Conservation (phyloP, 176 grass and related monocot species). For the Otatea glauca region DNA sequence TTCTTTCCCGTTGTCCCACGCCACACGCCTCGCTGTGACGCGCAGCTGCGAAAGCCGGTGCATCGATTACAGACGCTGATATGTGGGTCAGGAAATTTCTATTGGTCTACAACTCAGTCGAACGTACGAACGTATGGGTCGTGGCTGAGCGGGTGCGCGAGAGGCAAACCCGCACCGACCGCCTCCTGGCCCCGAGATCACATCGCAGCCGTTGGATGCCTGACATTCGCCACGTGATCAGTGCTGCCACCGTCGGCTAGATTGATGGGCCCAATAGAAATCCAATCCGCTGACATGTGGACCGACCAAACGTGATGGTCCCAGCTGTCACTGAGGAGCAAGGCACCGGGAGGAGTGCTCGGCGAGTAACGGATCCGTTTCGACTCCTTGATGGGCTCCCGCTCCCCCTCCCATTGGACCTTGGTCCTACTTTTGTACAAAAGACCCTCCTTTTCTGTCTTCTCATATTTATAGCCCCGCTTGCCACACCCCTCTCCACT, state of each 20-base stretch:
- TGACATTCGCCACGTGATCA: slow-evolving; percentile 64
- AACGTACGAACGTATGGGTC: not conserved
- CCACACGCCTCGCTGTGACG: not conserved
- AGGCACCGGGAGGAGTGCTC: not conserved
- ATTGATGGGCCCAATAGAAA: slow-evolving; percentile 1
- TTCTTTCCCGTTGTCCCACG: slow-evolving; percentile 43
- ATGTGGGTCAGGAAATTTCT: fast-evolving
- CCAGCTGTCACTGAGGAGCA: not conserved
- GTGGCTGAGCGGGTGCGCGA: not conserved
- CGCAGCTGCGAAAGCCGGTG: not conserved
- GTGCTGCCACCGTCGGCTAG: slow-evolving; percentile 12
- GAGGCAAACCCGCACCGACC: not conserved
- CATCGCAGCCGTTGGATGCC: slow-evolving; percentile 50
- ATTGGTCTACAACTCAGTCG: not conserved
- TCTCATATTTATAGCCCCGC: slow-evolving; percentile 50
- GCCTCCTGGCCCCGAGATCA: slow-evolving; percentile 23
- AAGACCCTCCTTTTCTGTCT: slow-evolving; percentile 39
- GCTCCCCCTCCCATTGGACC: slow-evolving; percentile 40
- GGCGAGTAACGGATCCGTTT: not conserved
- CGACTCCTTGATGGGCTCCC: slow-evolving; percentile 32
- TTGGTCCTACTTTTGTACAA: slow-evolving; percentile 42
- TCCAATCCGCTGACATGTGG: not conserved
- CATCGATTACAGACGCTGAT: not conserved
- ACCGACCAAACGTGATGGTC: fast-evolving
- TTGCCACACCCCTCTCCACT: slow-evolving; percentile 32